phyloP scores from a whole-genome alignment of 768 basidiomycete genomes.

The Tulasnella sp. region DNA sequence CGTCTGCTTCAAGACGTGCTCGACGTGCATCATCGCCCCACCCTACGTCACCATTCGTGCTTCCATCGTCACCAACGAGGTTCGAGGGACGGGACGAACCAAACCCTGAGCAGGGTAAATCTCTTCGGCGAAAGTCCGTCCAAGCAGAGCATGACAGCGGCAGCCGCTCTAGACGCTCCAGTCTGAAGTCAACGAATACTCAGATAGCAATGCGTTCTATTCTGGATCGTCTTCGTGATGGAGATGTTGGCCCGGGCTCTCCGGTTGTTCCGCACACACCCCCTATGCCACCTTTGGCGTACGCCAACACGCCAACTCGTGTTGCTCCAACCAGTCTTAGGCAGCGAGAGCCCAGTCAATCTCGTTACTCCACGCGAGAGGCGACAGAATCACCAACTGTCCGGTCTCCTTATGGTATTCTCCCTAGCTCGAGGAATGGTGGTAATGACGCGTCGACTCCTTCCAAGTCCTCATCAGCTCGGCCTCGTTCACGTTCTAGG shows the following conservation, averaged over 20 bases:
- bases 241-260: not conserved
- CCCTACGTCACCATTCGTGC: not conserved
- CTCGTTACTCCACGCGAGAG: not conserved
- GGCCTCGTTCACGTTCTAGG: too few relatives aligned
- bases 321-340: not conserved
- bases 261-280: not conserved
- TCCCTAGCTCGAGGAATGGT: too few relatives aligned
- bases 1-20: not conserved
- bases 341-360: not conserved
- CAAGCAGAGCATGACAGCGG: not conserved
- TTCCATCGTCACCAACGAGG: not conserved
- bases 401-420: not conserved
- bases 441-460: too few relatives aligned
- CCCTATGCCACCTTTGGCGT: not conserved
- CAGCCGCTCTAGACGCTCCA: not conserved
- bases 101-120: not conserved
- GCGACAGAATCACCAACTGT: not conserved
- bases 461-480: too few relatives aligned
- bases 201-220: not conserved
- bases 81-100: not conserved
- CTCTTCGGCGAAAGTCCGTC: not conserved
- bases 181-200: not conserved
- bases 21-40: not conserved
- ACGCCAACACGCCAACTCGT: not conserved
- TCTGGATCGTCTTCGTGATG: not conserved